phyloP scores from a whole-genome alignment of 495 filamentous ascomycete genomes.

The Daldinia decipiens region DNA sequence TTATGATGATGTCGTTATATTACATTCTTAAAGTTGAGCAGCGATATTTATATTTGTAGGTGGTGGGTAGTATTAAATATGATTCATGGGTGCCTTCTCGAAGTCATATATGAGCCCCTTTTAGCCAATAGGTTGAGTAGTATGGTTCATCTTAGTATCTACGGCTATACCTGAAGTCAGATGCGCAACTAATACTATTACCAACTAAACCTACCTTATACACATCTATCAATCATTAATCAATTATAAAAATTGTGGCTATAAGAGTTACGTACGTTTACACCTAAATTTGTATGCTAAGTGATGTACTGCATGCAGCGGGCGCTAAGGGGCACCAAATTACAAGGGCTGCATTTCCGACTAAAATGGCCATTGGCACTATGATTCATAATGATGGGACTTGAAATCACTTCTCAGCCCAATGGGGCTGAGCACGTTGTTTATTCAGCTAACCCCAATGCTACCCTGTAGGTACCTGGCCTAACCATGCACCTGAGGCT shows the following conservation, averaged over 20 bases:
- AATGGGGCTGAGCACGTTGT: not conserved
- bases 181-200: not conserved
- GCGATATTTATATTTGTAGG: not conserved
- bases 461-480: not conserved
- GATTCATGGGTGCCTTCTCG: not conserved
- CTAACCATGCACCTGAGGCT: too few relatives aligned
- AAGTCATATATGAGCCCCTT: not conserved
- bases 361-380: not conserved
- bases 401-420: not conserved
- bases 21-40: not conserved
- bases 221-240: not conserved
- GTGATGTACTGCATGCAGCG: not conserved
- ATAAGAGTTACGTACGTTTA: not conserved
- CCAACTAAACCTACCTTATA: not conserved
- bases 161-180: not conserved
- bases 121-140: not conserved
- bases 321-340: not conserved
- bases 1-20: not conserved
- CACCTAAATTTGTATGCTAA: not conserved
- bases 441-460: not conserved
- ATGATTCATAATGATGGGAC: conserved; percentile 4
- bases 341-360: not conserved
- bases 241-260: not conserved
- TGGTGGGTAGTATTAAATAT: not conserved
- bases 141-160: not conserved